Percentiles rank a stretch among this genome's conserved stretches.
These are phyloP conservation scores for Leccinum fuscescens DNA, from an alignment of 1,284 basidiomycete genomes.

Conservation along the genomic window DNA sequence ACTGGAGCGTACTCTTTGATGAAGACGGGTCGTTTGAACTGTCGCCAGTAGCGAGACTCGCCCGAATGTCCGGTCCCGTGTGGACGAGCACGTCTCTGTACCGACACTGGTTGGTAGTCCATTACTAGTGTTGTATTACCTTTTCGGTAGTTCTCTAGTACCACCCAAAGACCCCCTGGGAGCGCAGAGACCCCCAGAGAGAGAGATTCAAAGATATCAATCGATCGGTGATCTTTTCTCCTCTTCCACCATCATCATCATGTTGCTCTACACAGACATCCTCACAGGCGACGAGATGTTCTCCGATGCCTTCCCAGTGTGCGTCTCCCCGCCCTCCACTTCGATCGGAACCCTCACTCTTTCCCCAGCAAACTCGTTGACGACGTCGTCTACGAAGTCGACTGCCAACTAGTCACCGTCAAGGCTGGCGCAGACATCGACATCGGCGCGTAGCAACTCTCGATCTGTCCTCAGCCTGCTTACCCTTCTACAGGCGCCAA, in stretches of 20 bases:
- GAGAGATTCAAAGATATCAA: constrained; percentile 7
- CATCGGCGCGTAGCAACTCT: constrained; percentile 64
- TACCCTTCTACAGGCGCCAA: constrained; percentile 65
- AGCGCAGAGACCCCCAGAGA: constrained; percentile 10
- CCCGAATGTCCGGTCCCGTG: constrained; percentile 58
- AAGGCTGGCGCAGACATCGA: constrained; percentile 84
- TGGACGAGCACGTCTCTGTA: constrained; percentile 58
- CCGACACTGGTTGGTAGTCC: constrained; percentile 77
- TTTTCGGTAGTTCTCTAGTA: no score
- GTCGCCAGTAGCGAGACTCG: constrained; percentile 79
- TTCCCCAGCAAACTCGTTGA: constrained; percentile 74
- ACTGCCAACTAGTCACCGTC: constrained; percentile 75
- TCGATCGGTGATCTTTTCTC: not conserved
- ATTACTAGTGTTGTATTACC: constrained; percentile 35
- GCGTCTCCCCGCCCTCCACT: constrained; percentile 9
- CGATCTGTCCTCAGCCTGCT: constrained; percentile 1
- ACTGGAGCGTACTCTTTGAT: constrained; percentile 95
- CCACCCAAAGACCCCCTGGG: constrained; percentile 12
- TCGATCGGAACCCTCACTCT: not conserved
- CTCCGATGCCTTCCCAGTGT: constrained; percentile 91
- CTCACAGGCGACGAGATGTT: constrained; percentile 90
- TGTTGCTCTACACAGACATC: constrained; percentile 80
- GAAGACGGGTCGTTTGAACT: constrained; percentile 83
- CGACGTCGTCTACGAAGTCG: constrained; percentile 87
- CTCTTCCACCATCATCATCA: constrained; percentile 34